Percentiles rank a stretch among this genome's conserved stretches.
These are phyloP conservation scores for Raffaelea arxii DNA, from an alignment of 2,329 filamentous ascomycete species.

Conservation along the genomic window DNA sequence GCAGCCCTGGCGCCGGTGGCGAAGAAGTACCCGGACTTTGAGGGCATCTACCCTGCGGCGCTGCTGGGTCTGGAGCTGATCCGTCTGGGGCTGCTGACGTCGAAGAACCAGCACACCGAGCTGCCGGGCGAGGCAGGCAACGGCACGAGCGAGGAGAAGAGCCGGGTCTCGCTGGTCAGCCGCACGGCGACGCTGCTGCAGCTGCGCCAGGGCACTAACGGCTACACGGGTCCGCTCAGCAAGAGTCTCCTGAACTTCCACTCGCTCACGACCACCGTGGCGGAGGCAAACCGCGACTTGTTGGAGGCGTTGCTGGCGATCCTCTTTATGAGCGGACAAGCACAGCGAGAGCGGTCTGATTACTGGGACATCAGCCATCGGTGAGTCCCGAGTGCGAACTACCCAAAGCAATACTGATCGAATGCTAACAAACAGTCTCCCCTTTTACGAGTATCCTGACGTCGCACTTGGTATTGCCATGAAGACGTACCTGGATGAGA, in stretches of 20 bases:
- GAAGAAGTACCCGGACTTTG: slow-evolving; percentile 31
- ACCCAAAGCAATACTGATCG: neutral
- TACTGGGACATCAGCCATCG: slow-evolving; percentile 59
- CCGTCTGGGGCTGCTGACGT: slow-evolving; percentile 67
- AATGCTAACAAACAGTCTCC: slow-evolving; percentile 10
- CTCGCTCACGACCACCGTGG: slow-evolving; percentile 70
- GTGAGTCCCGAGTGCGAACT: slow-evolving; percentile 51
- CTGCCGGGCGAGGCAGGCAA: slow-evolving; percentile 46
- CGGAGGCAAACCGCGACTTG: slow-evolving; percentile 70
- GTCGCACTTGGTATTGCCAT: slow-evolving; percentile 70
- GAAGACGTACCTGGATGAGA: slow-evolving; percentile 57
- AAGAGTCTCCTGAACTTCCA: slow-evolving; percentile 82
- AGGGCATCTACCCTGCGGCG: slow-evolving; percentile 61
- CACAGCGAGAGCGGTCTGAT: slow-evolving; percentile 58
- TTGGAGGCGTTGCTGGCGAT: slow-evolving; percentile 73
- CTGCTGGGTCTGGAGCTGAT: slow-evolving; percentile 81
- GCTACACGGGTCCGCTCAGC: slow-evolving; percentile 90
- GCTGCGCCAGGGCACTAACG: slow-evolving; percentile 72
- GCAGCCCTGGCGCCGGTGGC: slow-evolving; percentile 48
- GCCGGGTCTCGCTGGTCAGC: slow-evolving; percentile 71
- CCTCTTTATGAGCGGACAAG: slow-evolving; percentile 73
- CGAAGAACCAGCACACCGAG: slow-evolving; percentile 48
- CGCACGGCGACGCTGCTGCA: slow-evolving; percentile 76
- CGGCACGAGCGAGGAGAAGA: slow-evolving; percentile 61
- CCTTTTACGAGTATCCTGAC: slow-evolving; percentile 43